Conservation (phyloP, 495 filamentous ascomycete genomes). For the Penicillium bovifimosum region DNA sequence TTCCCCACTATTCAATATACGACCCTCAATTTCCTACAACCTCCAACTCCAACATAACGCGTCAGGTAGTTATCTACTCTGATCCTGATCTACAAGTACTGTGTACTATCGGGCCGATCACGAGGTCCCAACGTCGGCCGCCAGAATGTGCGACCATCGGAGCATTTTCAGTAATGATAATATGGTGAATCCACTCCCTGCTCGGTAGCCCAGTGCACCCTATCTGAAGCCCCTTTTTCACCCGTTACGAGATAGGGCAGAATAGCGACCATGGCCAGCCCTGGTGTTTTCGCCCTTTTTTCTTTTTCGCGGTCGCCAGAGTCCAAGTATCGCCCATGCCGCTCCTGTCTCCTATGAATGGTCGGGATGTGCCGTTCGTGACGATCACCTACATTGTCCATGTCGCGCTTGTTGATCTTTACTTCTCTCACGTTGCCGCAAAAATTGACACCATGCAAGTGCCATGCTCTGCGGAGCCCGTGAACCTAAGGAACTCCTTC, state of each 20-base stretch:
- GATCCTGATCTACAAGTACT: background rate
- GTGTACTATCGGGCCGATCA: conserved; percentile 1
- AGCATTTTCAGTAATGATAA: conserved; percentile 30
- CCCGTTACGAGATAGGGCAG: conserved; percentile 11
- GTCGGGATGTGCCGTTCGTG: background rate
- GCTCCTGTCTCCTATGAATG: conserved; percentile 3
- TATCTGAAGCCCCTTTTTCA: conserved; percentile 19
- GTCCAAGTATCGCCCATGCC: background rate
- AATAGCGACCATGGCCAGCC: conserved; percentile 13
- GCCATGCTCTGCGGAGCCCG: conserved; percentile 8
- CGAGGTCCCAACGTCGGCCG: conserved; percentile 4
- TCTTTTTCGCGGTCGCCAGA: conserved; percentile 5
- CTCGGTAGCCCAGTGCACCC: conserved; percentile 10
- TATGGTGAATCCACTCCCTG: conserved; percentile 15
- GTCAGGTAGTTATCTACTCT: background rate
- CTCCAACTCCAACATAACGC: background rate
- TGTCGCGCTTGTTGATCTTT: conserved; percentile 15
- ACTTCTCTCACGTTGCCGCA: conserved; percentile 46
- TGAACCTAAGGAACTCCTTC: background rate
- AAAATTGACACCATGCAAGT: conserved; percentile 18
- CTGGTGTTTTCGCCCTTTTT: conserved; percentile 12
- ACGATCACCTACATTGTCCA: conserved; percentile 1
- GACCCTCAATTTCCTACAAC: background rate
- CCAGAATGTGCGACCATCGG: conserved; percentile 15
- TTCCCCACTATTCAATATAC: too few relatives aligned